Evolutionary conservation across 805 yeast genomes (phyloP).

Genomic region (Hanseniaspora mollemarum): DNA sequence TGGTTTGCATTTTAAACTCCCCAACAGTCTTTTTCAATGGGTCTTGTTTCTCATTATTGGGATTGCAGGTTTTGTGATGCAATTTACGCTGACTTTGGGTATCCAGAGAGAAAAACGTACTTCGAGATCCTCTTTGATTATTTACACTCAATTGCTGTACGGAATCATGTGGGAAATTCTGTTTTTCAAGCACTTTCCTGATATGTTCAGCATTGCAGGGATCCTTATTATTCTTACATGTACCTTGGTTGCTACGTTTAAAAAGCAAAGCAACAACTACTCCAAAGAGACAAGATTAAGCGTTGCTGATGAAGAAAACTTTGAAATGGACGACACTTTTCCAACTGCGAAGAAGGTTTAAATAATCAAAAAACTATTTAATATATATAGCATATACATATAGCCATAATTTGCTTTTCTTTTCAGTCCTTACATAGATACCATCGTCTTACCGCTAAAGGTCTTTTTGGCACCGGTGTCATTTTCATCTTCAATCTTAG

Average conservation of each 20-base stretch:
- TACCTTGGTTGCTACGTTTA: conserved; percentile 47
- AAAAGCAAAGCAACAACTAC: neutral
- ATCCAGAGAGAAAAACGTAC: conserved; percentile 68
- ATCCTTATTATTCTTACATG: conserved; percentile 53
- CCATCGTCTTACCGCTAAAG: conserved; percentile 28
- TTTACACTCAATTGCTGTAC: conserved; percentile 65
- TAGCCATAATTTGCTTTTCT: neutral
- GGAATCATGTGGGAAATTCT: conserved; percentile 65
- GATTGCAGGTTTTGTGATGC: conserved; percentile 70
- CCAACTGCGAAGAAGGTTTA: too few relatives aligned
- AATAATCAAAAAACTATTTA: too few relatives aligned
- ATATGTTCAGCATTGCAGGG: conserved; percentile 56
- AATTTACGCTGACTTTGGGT: conserved; percentile 67
- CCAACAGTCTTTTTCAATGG: conserved; percentile 59
- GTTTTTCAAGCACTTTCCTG: conserved; percentile 66
- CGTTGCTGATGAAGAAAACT: neutral
- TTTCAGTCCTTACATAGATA: conserved; percentile 1
- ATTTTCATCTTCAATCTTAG: conserved; percentile 83
- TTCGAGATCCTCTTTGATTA: conserved; percentile 61
- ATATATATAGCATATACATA: neutral
- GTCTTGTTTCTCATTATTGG: conserved; percentile 50
- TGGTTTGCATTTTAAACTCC: conserved; percentile 46
- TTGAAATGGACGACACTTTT: neutral
- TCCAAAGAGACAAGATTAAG: neutral
- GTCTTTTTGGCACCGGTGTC: conserved; percentile 32